These are phyloP conservation scores for Acacia confusa DNA, from an alignment of 306 rosid species.

Conservation along the genomic window DNA sequence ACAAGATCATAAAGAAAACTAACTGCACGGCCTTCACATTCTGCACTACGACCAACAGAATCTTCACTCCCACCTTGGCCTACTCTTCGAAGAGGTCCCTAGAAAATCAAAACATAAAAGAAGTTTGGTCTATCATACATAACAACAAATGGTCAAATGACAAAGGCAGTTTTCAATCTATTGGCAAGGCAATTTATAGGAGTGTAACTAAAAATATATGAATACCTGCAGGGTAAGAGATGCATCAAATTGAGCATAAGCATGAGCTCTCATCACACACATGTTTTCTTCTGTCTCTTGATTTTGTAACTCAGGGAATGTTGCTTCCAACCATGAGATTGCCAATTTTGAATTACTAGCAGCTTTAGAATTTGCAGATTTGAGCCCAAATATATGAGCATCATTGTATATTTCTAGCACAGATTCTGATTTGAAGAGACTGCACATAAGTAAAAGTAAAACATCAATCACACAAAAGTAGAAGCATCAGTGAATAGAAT, in stretches of 20 bases:
- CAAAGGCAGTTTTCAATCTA: conserved; percentile 19
- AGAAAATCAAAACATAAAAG: conserved; percentile 32
- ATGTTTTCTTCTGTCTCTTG: conserved; percentile 50
- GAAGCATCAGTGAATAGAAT: conserved; percentile 30
- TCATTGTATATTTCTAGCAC: conserved; percentile 74
- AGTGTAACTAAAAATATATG: conserved; percentile 23
- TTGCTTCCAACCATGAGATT: conserved; percentile 91
- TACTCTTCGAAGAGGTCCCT: conserved; percentile 87
- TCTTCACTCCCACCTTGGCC: conserved; percentile 62
- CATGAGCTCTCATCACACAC: conserved; percentile 56
- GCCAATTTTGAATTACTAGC: conserved; percentile 77
- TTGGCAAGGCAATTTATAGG: conserved; percentile 20
- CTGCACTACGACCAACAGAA: conserved; percentile 58
- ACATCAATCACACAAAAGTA: conserved; percentile 26
- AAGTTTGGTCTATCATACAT: conserved; percentile 9
- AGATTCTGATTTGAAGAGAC: conserved; percentile 76
- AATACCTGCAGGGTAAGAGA: conserved; percentile 86
- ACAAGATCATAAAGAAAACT: conserved; percentile 80
- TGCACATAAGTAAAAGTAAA: conserved; percentile 44
- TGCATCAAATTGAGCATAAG: conserved; percentile 83
- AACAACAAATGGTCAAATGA: conserved; percentile 20
- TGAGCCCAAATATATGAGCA: conserved; percentile 77
- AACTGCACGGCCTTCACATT: conserved; percentile 84
- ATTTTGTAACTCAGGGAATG: conserved; percentile 68
- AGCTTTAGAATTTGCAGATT: conserved; percentile 65